Evolutionary conservation across 169 alveolate genomes (phyloP).

Genomic region (Plasmodium coatneyi): DNA sequence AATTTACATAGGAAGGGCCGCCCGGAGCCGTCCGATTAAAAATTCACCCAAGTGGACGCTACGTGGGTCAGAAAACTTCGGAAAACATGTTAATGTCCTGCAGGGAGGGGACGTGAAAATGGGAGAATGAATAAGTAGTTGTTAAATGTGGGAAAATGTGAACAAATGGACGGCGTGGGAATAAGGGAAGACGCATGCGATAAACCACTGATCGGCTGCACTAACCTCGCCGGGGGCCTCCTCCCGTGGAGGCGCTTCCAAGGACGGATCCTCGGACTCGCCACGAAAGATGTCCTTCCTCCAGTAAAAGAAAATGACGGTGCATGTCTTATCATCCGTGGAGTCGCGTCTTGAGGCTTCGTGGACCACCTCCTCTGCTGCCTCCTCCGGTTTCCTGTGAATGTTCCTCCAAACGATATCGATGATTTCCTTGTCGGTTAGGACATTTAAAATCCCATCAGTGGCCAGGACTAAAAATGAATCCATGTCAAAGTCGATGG

Average conservation of each 20-base stretch:
- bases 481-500: constrained; percentile 81
- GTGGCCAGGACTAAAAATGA: constrained; percentile 79
- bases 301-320: constrained; percentile 86
- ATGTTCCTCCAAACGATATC: constrained; percentile 81
- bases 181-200: not conserved
- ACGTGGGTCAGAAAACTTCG: not conserved
- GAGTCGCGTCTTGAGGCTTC: constrained; percentile 80
- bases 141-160: not conserved
- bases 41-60: not conserved
- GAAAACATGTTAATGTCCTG: constrained; percentile 75
- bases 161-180: not conserved
- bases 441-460: constrained; percentile 64
- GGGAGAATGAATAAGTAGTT: not conserved
- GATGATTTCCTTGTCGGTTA: constrained; percentile 79
- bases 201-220: not conserved
- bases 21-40: not conserved
- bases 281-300: constrained; percentile 78
- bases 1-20: not conserved
- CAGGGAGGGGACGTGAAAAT: not conserved
- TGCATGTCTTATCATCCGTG: constrained; percentile 83
- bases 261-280: constrained; percentile 9
- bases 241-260: not conserved
- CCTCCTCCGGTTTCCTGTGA: constrained; percentile 46
- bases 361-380: constrained; percentile 83
- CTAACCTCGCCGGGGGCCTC: constrained; percentile 48